phyloP scores from a whole-genome alignment of 495 filamentous ascomycete genomes.

The Podospora tetraspora region DNA sequence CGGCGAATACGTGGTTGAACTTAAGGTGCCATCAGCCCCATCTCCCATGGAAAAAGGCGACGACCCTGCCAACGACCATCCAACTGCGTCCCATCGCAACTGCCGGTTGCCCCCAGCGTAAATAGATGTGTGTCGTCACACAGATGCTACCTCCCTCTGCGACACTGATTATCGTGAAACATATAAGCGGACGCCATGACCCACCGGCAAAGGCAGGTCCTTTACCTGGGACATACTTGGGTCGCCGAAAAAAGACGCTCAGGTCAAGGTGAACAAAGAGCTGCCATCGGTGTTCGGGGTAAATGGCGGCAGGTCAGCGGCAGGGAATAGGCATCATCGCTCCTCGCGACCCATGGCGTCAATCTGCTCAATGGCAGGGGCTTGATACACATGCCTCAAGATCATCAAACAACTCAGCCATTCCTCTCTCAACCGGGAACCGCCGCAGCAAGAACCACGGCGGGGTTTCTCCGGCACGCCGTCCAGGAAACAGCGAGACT shows the following conservation, averaged over 20 bases:
- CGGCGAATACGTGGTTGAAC: not conserved
- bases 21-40: not conserved
- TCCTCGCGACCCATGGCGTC: not conserved
- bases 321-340: not conserved
- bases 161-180: not conserved
- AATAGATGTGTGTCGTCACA: not conserved
- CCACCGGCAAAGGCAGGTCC: not conserved
- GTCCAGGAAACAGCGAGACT: too few relatives aligned
- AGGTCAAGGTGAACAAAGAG: not conserved
- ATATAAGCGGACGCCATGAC: not conserved
- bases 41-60: not conserved
- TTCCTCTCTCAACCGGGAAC: not conserved
- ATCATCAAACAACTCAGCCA: not conserved
- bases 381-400: not conserved
- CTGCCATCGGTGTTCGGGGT: not conserved
- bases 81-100: not conserved
- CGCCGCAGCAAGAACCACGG: not conserved
- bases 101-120: not conserved
- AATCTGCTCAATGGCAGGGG: not conserved
- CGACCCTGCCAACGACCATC: not conserved
- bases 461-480: not conserved
- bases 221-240: not conserved
- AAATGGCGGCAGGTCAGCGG: not conserved
- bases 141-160: not conserved
- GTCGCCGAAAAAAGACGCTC: not conserved